Percentiles rank a stretch among this genome's conserved stretches.
These are phyloP conservation scores for Conoideocrella luteorostrata DNA, from an alignment of 2,329 filamentous ascomycete species.

Conservation along the genomic window DNA sequence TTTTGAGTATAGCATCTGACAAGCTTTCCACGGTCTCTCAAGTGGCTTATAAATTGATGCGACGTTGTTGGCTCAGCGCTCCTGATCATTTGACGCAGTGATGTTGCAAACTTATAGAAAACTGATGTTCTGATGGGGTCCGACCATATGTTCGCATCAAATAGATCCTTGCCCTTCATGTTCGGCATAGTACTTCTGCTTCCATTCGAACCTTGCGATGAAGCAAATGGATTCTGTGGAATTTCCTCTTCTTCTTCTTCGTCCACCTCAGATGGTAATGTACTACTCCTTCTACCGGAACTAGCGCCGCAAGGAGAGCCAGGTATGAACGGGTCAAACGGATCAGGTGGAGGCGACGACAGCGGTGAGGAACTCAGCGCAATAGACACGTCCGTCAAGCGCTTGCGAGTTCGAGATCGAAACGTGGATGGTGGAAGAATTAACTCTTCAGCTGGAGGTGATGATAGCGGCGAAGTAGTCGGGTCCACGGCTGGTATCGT, in stretches of 20 bases:
- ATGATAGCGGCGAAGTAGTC: conserved; percentile 31
- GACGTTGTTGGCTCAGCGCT: conserved; percentile 58
- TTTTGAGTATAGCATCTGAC: conserved; percentile 71
- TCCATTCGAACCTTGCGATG: conserved; percentile 31
- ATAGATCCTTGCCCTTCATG: conserved; percentile 65
- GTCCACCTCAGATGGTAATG: conserved; percentile 38
- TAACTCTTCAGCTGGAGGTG: conserved; percentile 28
- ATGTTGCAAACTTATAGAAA: conserved; percentile 67
- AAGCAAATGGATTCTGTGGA: conserved; percentile 30
- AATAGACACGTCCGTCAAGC: conserved; percentile 16
- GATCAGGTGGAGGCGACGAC: conserved; percentile 47
- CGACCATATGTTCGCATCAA: conserved; percentile 64
- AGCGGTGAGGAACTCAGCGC: conserved; percentile 45
- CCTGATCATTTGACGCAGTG: conserved; percentile 56
- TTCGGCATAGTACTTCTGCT: conserved; percentile 41
- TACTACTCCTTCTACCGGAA: conserved; percentile 29
- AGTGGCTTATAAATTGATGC: conserved; percentile 61
- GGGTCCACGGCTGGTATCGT: conserved; percentile 15
- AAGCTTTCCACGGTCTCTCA: conserved; percentile 61
- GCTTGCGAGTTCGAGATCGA: conserved; percentile 15
- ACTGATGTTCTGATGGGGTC: conserved; percentile 62
- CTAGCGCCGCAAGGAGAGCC: conserved; percentile 30
- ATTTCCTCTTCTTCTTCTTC: conserved; percentile 30
- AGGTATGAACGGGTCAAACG: conserved; percentile 45
- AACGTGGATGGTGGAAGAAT: conserved; percentile 20